Percentiles rank a stretch among this genome's conserved stretches.
Evolutionary conservation across 257 asterid genomes (phyloP).

Genomic region (Solanum verrucosum): DNA sequence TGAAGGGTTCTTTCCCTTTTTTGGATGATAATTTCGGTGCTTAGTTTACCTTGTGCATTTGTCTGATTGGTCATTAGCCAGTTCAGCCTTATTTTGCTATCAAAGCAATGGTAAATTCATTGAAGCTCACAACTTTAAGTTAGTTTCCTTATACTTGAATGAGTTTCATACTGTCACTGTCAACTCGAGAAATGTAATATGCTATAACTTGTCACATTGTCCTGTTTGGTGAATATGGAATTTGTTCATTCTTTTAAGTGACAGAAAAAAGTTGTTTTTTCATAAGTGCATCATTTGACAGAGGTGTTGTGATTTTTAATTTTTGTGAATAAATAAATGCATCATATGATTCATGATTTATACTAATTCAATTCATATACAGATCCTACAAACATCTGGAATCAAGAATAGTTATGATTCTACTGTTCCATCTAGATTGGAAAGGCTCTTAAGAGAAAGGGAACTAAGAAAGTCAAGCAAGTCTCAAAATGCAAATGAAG

Average conservation of each 20-base stretch:
- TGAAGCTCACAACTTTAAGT: not conserved
- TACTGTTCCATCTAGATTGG: slow-evolving; percentile 48
- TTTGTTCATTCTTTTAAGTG: not conserved
- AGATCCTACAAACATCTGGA: slow-evolving; percentile 21
- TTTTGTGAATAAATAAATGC: not conserved
- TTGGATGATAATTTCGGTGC: not conserved
- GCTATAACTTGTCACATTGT: not conserved
- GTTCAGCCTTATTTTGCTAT: not conserved
- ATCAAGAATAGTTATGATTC: slow-evolving; percentile 18
- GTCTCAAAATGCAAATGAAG: slow-evolving; percentile 36
- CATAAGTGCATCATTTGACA: not conserved
- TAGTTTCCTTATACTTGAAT: not conserved
- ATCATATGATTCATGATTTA: slow-evolving; percentile 1
- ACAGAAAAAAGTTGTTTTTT: not conserved
- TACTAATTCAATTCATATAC: slow-evolving; percentile 9
- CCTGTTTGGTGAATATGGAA: not conserved
- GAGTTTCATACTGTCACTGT: not conserved
- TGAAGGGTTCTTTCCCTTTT: not conserved
- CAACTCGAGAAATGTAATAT: not conserved
- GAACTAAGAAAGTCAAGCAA: slow-evolving; percentile 54
- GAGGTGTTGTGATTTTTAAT: not conserved
- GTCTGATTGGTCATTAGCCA: not conserved
- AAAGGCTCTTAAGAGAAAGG: slow-evolving; percentile 65
- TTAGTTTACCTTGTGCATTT: not conserved
- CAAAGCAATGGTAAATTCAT: not conserved